Percentiles rank a stretch among this genome's conserved stretches.
These are phyloP conservation scores for Reutealis trisperma DNA, from an alignment of 345 rosid genomes.

Conservation along the genomic window DNA sequence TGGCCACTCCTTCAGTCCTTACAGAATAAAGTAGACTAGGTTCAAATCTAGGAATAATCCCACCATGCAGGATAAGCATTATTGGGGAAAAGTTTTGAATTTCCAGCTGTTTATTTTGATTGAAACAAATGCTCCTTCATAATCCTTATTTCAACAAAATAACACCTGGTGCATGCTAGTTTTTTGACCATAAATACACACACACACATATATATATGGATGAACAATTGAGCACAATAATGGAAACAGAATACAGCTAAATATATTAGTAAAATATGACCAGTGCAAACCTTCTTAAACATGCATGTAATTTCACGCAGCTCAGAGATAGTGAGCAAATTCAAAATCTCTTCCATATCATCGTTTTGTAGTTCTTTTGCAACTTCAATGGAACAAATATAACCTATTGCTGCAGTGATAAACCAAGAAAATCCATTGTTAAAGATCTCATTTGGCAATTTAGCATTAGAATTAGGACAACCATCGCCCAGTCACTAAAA, in stretches of 20 bases:
- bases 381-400: constrained; percentile 42
- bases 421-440: constrained; percentile 18
- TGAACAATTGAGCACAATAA: not conserved
- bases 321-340: constrained; percentile 61
- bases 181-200: not conserved
- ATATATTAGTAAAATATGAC: not conserved
- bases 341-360: constrained; percentile 51
- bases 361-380: constrained; percentile 39
- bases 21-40: no score
- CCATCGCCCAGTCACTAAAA: not conserved
- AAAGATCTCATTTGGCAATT: not conserved
- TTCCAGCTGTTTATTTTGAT: not conserved
- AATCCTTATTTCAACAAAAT: not conserved
- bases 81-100: not conserved
- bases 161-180: not conserved
- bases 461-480: constrained; percentile 6
- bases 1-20: no score
- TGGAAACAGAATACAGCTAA: not conserved
- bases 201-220: no score
- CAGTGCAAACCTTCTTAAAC: constrained; percentile 53
- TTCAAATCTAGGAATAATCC: not conserved
- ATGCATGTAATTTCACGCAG: constrained; percentile 61
- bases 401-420: constrained; percentile 55
- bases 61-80: no score
- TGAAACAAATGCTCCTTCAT: not conserved